phyloP scores from a whole-genome alignment of 441 rosid genomes.

The Adansonia rubrostipa region DNA sequence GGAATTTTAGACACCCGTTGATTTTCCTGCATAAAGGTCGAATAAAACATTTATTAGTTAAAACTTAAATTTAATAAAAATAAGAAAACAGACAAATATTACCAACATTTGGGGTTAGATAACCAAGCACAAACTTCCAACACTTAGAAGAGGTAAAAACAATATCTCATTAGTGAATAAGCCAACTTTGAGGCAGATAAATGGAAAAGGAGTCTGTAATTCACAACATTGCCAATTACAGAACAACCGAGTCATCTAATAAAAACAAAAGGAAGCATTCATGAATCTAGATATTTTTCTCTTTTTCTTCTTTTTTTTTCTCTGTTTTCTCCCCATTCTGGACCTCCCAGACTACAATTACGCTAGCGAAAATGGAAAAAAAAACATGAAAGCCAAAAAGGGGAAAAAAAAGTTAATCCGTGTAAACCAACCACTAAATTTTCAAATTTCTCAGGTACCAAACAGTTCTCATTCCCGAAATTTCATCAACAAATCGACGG shows the following conservation, averaged over 20 bases:
- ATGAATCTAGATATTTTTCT: not conserved
- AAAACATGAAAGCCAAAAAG: not conserved
- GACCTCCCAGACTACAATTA: not conserved
- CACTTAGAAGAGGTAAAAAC: not conserved
- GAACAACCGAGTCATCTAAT: not conserved
- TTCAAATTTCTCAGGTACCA: constrained; percentile 22
- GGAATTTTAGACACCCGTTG: not conserved
- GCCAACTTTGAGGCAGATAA: not conserved
- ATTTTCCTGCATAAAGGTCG: constrained; percentile 10
- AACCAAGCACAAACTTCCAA: not conserved
- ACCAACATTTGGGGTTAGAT: not conserved
- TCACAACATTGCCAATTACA: not conserved
- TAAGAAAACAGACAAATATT: not conserved
- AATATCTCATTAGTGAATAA: constrained; percentile 5
- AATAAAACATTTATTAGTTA: not conserved
- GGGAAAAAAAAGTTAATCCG: not conserved
- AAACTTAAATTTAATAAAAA: constrained; percentile 3
- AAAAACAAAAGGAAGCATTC: not conserved
- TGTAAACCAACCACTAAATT: not conserved
- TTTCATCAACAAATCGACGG: not conserved
- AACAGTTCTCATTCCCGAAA: constrained; percentile 19
- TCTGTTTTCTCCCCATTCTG: not conserved
- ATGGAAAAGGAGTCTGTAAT: not conserved
- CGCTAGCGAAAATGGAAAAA: not conserved
- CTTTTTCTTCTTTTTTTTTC: not conserved